Percentiles rank a stretch among this genome's conserved stretches.
These are phyloP conservation scores for Nakataea oryzae DNA, from an alignment of 2,329 filamentous ascomycete species.

Conservation along the genomic window DNA sequence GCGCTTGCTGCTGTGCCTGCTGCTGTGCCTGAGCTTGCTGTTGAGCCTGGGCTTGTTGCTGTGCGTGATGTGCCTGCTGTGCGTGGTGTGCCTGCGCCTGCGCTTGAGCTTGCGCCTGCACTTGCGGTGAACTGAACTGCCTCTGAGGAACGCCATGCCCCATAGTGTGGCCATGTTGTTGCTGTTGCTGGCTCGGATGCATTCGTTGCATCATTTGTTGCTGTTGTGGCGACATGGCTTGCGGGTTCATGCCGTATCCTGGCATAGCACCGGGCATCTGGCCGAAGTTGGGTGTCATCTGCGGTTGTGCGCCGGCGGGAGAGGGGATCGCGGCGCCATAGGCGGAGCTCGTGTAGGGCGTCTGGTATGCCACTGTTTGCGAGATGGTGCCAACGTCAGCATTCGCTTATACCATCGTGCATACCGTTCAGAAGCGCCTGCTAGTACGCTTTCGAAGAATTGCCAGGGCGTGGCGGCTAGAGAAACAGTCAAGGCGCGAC, in stretches of 20 bases:
- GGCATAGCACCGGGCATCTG: constrained; percentile 45
- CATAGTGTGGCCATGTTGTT: constrained; percentile 15
- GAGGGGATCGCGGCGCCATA: constrained; percentile 43
- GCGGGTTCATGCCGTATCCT: constrained; percentile 44
- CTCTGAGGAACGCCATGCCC: background rate
- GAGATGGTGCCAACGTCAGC: constrained; percentile 7
- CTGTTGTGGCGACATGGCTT: constrained; percentile 35
- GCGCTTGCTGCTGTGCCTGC: constrained; percentile 11
- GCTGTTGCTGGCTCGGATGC: constrained; percentile 15
- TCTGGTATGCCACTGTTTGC: constrained; percentile 42
- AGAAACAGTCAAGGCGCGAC: too few relatives aligned
- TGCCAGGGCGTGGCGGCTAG: background rate
- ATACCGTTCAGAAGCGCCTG: background rate
- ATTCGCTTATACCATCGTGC: background rate
- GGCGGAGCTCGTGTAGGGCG: constrained; percentile 45
- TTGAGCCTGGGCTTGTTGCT: too few relatives aligned
- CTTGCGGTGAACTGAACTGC: constrained; percentile 11
- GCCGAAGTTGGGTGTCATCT: constrained; percentile 36
- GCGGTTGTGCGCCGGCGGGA: constrained; percentile 36
- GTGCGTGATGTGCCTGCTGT: background rate
- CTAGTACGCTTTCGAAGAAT: background rate
- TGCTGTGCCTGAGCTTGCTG: constrained; percentile 3
- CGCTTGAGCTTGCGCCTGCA: constrained; percentile 11
- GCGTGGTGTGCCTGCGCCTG: too few relatives aligned
- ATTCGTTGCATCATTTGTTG: constrained; percentile 16